phyloP scores from a whole-genome alignment of 768 basidiomycete species.

The Pilatotrama ljubarskyi region DNA sequence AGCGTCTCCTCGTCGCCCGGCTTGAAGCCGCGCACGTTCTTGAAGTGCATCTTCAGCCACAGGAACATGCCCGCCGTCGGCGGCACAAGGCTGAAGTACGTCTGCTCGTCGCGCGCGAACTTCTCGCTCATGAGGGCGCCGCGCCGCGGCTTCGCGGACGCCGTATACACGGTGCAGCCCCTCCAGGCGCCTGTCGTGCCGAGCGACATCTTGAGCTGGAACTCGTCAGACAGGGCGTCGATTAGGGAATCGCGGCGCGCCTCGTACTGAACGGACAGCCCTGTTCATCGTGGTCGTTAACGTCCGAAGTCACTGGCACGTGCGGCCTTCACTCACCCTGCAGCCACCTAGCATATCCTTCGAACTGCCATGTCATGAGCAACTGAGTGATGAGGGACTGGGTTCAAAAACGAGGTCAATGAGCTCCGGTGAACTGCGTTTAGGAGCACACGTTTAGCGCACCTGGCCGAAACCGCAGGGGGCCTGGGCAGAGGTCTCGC shows the following conservation, averaged over 20 bases:
- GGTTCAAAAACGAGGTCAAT: not conserved
- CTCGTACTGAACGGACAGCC: slow-evolving; percentile 55
- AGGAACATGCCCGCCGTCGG: slow-evolving; percentile 85
- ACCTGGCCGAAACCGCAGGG: slow-evolving; percentile 76
- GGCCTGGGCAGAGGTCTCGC: slow-evolving; percentile 67
- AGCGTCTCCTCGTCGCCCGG: slow-evolving; percentile 40
- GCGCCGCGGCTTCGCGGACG: slow-evolving; percentile 38
- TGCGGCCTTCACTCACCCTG: slow-evolving; percentile 44
- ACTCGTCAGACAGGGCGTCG: slow-evolving; percentile 62
- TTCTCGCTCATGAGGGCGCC: slow-evolving; percentile 41
- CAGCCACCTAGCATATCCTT: slow-evolving; percentile 79
- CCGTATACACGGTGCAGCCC: slow-evolving; percentile 47
- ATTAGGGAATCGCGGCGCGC: slow-evolving; percentile 62
- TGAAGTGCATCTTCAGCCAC: slow-evolving; percentile 67
- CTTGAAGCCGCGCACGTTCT: slow-evolving; percentile 49
- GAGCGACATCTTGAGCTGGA: slow-evolving; percentile 48
- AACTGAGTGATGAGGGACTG: slow-evolving; percentile 60
- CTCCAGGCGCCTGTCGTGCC: slow-evolving; percentile 31
- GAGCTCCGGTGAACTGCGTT: not conserved
- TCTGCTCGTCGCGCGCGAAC: slow-evolving; percentile 29
- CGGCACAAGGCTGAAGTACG: slow-evolving; percentile 67
- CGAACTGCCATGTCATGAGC: slow-evolving; percentile 63
- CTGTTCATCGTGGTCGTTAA: slow-evolving; percentile 29
- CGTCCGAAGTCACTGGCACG: not conserved
- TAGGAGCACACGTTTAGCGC: not conserved